phyloP scores from a whole-genome alignment of 2,329 filamentous ascomycete species.

The Phaeosphaeria sp. region DNA sequence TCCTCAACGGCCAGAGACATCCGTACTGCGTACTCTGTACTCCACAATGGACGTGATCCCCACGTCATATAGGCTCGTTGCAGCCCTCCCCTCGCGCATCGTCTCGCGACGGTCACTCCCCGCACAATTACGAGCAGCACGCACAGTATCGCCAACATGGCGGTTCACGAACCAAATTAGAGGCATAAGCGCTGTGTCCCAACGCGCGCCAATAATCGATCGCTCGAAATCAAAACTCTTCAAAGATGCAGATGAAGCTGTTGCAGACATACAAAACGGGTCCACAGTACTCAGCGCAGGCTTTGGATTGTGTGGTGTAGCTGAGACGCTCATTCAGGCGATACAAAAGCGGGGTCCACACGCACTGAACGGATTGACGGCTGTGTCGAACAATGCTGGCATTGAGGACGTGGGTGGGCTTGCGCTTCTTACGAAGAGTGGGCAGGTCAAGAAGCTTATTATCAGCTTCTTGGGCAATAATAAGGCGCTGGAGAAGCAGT shows the following conservation, averaged over 20 bases:
- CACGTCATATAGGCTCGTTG: conserved; percentile 36
- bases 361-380: conserved; percentile 62
- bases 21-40: not conserved
- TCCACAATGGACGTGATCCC: conserved; percentile 39
- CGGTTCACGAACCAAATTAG: conserved; percentile 29
- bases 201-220: conserved; percentile 38
- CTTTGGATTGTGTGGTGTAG: conserved; percentile 49
- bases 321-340: conserved; percentile 48
- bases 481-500: conserved; percentile 76
- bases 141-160: conserved; percentile 26
- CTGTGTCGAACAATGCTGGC: conserved; percentile 83
- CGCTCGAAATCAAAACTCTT: conserved; percentile 47
- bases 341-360: conserved; percentile 39
- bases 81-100: conserved; percentile 36
- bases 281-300: conserved; percentile 48
- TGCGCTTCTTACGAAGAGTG: conserved; percentile 70
- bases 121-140: conserved; percentile 30
- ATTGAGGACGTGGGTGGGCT: conserved; percentile 70
- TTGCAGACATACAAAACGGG: conserved; percentile 45
- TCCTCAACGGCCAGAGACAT: too few relatives aligned
- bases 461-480: conserved; percentile 81
- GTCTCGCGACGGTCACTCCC: conserved; percentile 35
- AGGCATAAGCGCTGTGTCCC: conserved; percentile 28
- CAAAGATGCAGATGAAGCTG: conserved; percentile 46
- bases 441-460: conserved; percentile 74